Evolutionary conservation across 2,329 filamentous ascomycete genomes (phyloP).

Genomic region (Aphanoascus verrucosus): DNA sequence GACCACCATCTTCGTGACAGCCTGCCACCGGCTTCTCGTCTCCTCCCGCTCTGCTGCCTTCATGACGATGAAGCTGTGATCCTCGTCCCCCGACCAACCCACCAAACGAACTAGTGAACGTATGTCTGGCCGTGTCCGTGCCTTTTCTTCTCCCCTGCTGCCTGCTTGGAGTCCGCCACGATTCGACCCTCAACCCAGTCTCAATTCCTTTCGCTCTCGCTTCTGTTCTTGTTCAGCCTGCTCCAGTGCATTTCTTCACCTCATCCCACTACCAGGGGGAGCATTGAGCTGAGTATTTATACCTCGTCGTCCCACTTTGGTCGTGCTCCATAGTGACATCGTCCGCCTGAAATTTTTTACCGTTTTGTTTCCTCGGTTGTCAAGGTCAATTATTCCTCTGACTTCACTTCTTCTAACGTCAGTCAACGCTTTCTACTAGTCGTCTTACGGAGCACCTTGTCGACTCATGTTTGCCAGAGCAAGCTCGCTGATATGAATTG

Average conservation of each 20-base stretch:
- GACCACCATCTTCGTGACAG: too few species aligned
- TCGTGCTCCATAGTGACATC: too few species aligned
- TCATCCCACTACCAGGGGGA: neutral
- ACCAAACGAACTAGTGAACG: neutral
- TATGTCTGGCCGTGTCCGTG: neutral
- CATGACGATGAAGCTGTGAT: too few species aligned
- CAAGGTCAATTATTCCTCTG: neutral
- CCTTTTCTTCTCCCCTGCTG: constrained; percentile 2
- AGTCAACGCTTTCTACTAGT: neutral
- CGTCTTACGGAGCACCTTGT: neutral
- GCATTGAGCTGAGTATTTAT: too few species aligned
- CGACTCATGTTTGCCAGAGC: constrained; percentile 30
- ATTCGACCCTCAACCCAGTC: neutral
- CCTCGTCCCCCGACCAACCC: too few species aligned
- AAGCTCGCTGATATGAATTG: constrained; percentile 38
- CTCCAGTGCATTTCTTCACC: neutral
- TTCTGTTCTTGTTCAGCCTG: neutral
- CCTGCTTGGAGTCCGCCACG: constrained; percentile 6
- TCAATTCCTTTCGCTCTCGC: neutral
- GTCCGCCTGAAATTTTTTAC: too few species aligned
- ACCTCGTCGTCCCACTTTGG: too few species aligned
- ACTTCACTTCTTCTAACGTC: neutral
- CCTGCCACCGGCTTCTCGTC: too few species aligned
- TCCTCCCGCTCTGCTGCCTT: too few species aligned
- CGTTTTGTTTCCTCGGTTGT: too few species aligned